Conservation (phyloP, 2,329 filamentous ascomycete species). For the Cryphonectria parasitica region DNA sequence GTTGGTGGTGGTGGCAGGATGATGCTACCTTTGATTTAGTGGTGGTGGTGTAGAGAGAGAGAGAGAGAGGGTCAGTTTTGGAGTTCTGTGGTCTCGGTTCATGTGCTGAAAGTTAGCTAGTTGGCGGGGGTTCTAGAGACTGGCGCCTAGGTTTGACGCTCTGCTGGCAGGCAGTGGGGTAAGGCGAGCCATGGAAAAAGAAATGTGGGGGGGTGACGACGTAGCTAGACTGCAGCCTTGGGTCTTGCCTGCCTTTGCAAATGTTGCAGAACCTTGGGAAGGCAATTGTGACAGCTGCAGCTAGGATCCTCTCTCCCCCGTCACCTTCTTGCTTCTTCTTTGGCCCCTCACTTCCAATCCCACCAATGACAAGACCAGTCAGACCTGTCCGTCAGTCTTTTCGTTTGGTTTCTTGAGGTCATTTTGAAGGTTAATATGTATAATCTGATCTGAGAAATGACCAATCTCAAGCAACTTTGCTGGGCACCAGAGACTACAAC, state of each 20-base stretch:
- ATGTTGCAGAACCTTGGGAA: background rate
- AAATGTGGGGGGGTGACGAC: constrained; percentile 7
- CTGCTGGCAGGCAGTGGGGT: constrained; percentile 16
- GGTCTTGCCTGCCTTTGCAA: background rate
- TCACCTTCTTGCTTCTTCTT: background rate
- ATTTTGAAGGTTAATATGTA: background rate
- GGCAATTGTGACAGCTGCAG: background rate
- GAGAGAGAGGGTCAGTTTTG: background rate
- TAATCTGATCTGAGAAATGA: background rate
- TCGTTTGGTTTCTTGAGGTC: background rate
- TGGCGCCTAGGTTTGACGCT: background rate
- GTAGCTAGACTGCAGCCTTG: constrained; percentile 21
- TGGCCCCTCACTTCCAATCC: background rate
- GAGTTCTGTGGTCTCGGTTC: background rate
- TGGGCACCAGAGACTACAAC: background rate
- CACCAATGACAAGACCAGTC: background rate
- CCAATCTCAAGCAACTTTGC: background rate
- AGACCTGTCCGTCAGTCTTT: background rate
- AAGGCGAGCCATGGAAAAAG: background rate
- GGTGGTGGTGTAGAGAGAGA: background rate
- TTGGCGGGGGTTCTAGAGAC: constrained; percentile 4
- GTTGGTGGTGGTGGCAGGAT: background rate
- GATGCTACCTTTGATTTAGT: background rate
- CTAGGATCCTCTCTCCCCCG: background rate
- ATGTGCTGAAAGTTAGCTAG: background rate